Evolutionary conservation across 2,329 filamentous ascomycete genomes (phyloP).

Genomic region (Sporothrix humicola): DNA sequence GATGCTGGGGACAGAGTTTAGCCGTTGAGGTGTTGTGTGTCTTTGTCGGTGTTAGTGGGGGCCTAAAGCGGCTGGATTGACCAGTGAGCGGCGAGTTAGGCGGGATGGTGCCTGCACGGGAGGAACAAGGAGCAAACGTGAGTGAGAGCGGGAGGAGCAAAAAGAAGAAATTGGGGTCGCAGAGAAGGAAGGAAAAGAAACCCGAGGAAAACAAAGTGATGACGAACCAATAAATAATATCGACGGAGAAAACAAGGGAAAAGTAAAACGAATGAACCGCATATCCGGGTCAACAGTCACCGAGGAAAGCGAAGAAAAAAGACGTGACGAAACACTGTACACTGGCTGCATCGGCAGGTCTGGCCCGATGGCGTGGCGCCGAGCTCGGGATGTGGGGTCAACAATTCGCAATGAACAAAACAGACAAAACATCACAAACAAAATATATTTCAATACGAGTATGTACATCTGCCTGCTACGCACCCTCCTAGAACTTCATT

Average conservation of each 20-base stretch:
- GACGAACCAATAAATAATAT: background rate
- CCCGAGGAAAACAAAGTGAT: too few species aligned
- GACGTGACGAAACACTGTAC: background rate
- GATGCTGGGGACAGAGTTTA: slow-evolving; percentile 17
- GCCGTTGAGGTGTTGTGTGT: background rate
- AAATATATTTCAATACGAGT: slow-evolving; percentile 22
- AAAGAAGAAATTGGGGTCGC: background rate
- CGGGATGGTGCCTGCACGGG: background rate
- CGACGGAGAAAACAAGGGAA: background rate
- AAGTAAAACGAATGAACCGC: background rate
- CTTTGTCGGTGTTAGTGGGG: background rate
- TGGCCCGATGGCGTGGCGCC: slow-evolving; percentile 27
- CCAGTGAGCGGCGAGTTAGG: background rate
- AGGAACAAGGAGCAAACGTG: background rate
- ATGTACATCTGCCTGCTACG: too few species aligned
- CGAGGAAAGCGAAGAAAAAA: background rate
- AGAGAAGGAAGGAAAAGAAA: background rate
- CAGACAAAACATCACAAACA: background rate
- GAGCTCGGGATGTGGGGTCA: background rate
- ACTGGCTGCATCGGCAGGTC: slow-evolving; percentile 28
- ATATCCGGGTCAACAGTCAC: slow-evolving; percentile 12
- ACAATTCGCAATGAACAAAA: background rate
- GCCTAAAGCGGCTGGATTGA: background rate
- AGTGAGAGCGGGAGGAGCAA: too few species aligned
- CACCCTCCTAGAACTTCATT: background rate